Evolutionary conservation across 441 rosid species (phyloP).

Genomic region (Isatis lusitanica): DNA sequence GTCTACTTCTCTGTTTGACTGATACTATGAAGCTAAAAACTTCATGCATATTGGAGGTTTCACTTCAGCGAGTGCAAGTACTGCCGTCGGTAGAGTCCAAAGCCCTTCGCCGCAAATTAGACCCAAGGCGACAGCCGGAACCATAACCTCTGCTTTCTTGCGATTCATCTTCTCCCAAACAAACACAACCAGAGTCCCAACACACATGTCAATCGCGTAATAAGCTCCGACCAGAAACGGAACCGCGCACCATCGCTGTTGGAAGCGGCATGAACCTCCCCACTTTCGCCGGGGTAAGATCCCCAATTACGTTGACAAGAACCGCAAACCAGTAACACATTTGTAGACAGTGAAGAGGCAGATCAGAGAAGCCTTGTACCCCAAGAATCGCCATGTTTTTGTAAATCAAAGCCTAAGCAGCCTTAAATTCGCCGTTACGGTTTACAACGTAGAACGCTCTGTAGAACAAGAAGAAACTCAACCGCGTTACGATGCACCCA

Average conservation of each 20-base stretch:
- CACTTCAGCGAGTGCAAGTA: slow-evolving; percentile 71
- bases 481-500: slow-evolving; percentile 87
- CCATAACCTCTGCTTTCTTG: slow-evolving; percentile 62
- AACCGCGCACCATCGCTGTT: slow-evolving; percentile 81
- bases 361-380: slow-evolving; percentile 91
- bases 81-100: slow-evolving; percentile 85
- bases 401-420: slow-evolving; percentile 85
- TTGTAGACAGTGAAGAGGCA: slow-evolving; percentile 80
- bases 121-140: slow-evolving; percentile 90
- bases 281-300: slow-evolving; percentile 48
- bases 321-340: slow-evolving; percentile 80
- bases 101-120: slow-evolving; percentile 88
- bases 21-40: slow-evolving; percentile 45
- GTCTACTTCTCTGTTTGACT: slow-evolving; percentile 9
- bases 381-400: slow-evolving; percentile 96
- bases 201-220: slow-evolving; percentile 89
- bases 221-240: slow-evolving; percentile 92
- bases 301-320: slow-evolving; percentile 58
- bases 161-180: slow-evolving; percentile 67
- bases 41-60: slow-evolving; percentile 85
- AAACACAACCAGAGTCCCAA: slow-evolving; percentile 79
- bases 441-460: slow-evolving; percentile 81
- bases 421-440: slow-evolving; percentile 83
- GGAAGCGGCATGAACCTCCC: slow-evolving; percentile 88
- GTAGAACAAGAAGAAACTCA: slow-evolving; percentile 80